Percentiles rank a stretch among this genome's conserved stretches.
Conservation (phyloP, 1,284 basidiomycete species). For the Farysia itapuensis region DNA sequence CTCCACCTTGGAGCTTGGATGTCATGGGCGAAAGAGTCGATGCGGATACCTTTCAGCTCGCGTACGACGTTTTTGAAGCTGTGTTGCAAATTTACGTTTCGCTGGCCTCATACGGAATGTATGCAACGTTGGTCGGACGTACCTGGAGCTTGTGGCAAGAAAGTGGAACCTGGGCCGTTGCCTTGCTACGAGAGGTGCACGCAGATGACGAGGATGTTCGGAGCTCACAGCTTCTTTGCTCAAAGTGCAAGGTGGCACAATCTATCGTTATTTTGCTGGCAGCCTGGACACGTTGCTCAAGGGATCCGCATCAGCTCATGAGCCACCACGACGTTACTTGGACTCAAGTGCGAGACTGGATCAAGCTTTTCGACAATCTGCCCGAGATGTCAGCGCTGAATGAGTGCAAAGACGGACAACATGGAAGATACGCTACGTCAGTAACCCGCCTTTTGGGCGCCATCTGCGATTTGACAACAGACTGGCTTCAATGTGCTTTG, state of each 20-base stretch:
- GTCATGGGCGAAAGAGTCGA: not conserved
- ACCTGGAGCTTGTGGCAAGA: slow-evolving; percentile 28
- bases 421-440: too few relatives aligned
- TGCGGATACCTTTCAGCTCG: slow-evolving; percentile 62
- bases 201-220: not conserved
- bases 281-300: slow-evolving; percentile 78
- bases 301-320: slow-evolving; percentile 82
- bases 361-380: slow-evolving; percentile 20
- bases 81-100: slow-evolving; percentile 68
- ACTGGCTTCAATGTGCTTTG: not conserved
- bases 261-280: slow-evolving; percentile 65
- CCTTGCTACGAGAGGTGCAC: not conserved
- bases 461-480: not conserved
- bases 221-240: slow-evolving; percentile 1
- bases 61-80: slow-evolving; percentile 23
- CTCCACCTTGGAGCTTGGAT: slow-evolving; percentile 65
- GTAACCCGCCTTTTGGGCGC: not conserved
- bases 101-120: slow-evolving; percentile 77
- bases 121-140: slow-evolving; percentile 67
- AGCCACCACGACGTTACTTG: slow-evolving; percentile 84
- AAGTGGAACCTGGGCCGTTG: slow-evolving; percentile 24
- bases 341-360: slow-evolving; percentile 81
- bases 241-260: slow-evolving; percentile 13
- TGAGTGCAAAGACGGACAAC: too few relatives aligned
- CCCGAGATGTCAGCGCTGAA: slow-evolving; percentile 10